Base-by-base conservation (phyloP, 306 rosid species). In the Pterocarpus macrocarpus region DNA sequence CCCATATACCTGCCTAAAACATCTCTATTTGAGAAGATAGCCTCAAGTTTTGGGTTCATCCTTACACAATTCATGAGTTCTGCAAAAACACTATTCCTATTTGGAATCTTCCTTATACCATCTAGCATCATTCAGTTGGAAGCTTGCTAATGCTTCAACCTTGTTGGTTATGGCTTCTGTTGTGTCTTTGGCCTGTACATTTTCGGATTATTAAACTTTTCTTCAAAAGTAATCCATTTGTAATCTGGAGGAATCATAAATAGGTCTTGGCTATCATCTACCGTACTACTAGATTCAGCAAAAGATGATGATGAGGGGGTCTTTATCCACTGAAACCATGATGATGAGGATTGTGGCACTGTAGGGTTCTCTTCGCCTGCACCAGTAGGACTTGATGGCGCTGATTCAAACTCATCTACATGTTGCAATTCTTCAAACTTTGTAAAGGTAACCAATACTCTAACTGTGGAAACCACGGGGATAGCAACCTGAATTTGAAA, bases 251-350 rank as follows among this genome's bases (percentile, higher is more conserved):
- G 97, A 75, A 95, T 86, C 5, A 78, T 71, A 66, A 95, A 93
- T 1, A 87, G 85, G 76, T 95, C 96, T 66, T 87, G 85, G 15
- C 64, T 76, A 33, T 82, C 87, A 78, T 86, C 90, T 68, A 84
- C 76, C 80, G 5, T 50, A 80, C 83, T 86, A 81, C 83, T 79
- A 43, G 90, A 85, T 80, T 84, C 86, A 39, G 80, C 64, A 39
- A 81, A 16, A 4, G 91, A 88, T 17, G 91, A 59, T 2, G 95
- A 76, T n/a, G 85, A 74, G 5, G 97, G 88, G 15, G 87, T 83
- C 76, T 88, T 91, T 15, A 86, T 88, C 99, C 99, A 93, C 73
- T 89, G 97, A 86, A 89, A 90, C 99, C 98, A 96, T 62, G 99
- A 92, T 38, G 89, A 85, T 45, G 89, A 67, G n/a, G 93, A 73